phyloP scores from a whole-genome alignment of 208 protist species.

The Leishmania gerbilli region DNA sequence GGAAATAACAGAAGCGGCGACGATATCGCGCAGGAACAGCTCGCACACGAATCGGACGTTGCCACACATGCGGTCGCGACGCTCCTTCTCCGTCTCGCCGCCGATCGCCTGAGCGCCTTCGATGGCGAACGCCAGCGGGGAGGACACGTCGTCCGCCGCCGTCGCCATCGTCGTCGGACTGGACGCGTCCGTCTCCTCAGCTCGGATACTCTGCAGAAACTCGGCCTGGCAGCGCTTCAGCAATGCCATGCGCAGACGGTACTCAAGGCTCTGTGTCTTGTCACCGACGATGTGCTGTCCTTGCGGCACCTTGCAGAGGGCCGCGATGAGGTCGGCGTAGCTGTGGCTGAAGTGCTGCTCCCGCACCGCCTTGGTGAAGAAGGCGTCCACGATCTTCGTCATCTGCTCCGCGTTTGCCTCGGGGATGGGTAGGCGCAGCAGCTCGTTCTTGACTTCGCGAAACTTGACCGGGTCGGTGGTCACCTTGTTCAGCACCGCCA shows the following conservation, averaged over 20 bases:
- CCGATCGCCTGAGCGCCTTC: slow-evolving; percentile 7
- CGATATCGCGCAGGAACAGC: slow-evolving; percentile 69
- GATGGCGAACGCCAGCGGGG: slow-evolving; percentile 6
- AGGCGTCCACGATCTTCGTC: slow-evolving; percentile 71
- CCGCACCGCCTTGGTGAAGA: slow-evolving; percentile 78
- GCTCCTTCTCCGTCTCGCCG: slow-evolving; percentile 49
- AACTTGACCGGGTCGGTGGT: slow-evolving; percentile 79
- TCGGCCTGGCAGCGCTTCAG: slow-evolving; percentile 69
- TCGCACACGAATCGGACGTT: slow-evolving; percentile 82
- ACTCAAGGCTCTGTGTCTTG: slow-evolving; percentile 65
- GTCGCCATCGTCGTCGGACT: background rate
- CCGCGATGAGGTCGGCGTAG: slow-evolving; percentile 75
- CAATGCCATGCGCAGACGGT: slow-evolving; percentile 69
- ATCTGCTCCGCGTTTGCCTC: slow-evolving; percentile 74
- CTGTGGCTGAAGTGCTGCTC: slow-evolving; percentile 74
- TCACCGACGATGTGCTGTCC: slow-evolving; percentile 64
- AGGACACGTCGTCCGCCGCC: background rate
- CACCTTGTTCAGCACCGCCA: slow-evolving; percentile 85
- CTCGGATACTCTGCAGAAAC: slow-evolving; percentile 46
- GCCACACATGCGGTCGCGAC: slow-evolving; percentile 64
- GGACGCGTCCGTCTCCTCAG: slow-evolving; percentile 8
- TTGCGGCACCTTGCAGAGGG: slow-evolving; percentile 64
- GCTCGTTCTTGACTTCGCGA: slow-evolving; percentile 81
- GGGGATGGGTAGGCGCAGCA: slow-evolving; percentile 82
- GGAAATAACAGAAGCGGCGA: slow-evolving; percentile 57